Conservation (phyloP, 176 grass and related monocot species). For the barley (Hordeum vulgare) region DNA sequence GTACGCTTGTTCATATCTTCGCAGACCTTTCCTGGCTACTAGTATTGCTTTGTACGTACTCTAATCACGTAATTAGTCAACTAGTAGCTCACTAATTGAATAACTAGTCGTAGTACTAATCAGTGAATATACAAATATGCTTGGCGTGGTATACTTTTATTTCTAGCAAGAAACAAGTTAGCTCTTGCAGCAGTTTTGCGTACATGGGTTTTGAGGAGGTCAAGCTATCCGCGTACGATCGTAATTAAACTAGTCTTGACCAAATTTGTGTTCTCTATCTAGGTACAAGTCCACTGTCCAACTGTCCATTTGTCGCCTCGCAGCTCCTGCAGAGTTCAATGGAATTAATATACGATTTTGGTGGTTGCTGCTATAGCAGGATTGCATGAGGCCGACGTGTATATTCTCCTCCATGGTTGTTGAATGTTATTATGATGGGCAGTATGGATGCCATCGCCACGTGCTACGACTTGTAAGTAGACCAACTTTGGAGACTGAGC, state of each 20-base stretch:
- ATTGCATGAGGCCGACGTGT: background rate
- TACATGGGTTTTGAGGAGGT: background rate
- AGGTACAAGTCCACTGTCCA: background rate
- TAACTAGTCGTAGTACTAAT: background rate
- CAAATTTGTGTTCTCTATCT: background rate
- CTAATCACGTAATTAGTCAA: conserved; percentile 1
- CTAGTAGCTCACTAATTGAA: background rate
- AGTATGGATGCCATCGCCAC: background rate
- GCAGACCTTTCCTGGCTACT: conserved; percentile 7
- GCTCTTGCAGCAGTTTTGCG: background rate
- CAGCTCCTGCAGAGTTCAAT: background rate
- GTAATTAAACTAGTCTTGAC: background rate
- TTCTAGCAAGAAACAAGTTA: background rate
- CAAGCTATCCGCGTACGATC: background rate
- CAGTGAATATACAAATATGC: background rate
- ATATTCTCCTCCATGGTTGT: background rate
- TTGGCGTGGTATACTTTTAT: background rate
- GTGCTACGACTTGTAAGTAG: background rate
- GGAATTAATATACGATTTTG: background rate
- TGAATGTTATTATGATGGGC: background rate
- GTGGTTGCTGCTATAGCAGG: background rate
- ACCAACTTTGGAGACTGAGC: conserved; percentile 11
- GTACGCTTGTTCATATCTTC: conserved; percentile 14
- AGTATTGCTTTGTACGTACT: background rate
- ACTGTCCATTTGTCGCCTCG: background rate